Evolutionary conservation across 176 grass and related monocot genomes (phyloP), one percentile per base, ranked within the genome.

Genomic region (Eleusine coracana): DNA sequence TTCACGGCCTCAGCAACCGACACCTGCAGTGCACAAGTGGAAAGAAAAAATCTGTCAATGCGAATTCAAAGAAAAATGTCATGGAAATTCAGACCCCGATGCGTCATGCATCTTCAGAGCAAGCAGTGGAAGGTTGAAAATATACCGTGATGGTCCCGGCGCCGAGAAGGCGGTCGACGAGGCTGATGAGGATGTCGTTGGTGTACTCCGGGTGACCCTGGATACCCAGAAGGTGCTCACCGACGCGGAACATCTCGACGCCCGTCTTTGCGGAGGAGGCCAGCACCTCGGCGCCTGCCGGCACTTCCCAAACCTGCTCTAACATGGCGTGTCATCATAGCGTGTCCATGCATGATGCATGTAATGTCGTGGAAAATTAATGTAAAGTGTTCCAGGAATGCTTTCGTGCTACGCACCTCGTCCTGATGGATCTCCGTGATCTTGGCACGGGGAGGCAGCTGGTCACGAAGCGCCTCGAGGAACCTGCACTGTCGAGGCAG

Each of bases 191-290:
- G 48, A 98, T 95, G 86, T 98, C 96, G 61, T 73, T 80, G 8
- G 84, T 91, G 88, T 98, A 98, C 84, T 98, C 96, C 12, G 96
- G 92, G 84, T 98, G 95, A 0, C 92, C 92, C 82, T 95, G 96
- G 86, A 98, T 91, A 54, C 96, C 95, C 7, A 98, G 76, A 58
- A 93, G 68, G 62, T 82, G 71, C 14, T 93, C 84, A 25, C 87
- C 92, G 27, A 88, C 49, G 75, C 83, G 86, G 68, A 98, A 98
- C 92, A 95, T 88, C 90, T 98, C 96, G 1, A 95, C 84, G 41
- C 85, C 68, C 1, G 92, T 79, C 76, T 90, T 93, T 58, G 91
- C 85, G 0, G 96, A 98, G 37, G 48, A 98, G 0, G 88, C 96
- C 18, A 98, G 85, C 82, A 90, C 87, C 55, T 98, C 79, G 2